Conservation (phyloP, 2,329 filamentous ascomycete species). For the Tolypocladium ovalisporum region DNA sequence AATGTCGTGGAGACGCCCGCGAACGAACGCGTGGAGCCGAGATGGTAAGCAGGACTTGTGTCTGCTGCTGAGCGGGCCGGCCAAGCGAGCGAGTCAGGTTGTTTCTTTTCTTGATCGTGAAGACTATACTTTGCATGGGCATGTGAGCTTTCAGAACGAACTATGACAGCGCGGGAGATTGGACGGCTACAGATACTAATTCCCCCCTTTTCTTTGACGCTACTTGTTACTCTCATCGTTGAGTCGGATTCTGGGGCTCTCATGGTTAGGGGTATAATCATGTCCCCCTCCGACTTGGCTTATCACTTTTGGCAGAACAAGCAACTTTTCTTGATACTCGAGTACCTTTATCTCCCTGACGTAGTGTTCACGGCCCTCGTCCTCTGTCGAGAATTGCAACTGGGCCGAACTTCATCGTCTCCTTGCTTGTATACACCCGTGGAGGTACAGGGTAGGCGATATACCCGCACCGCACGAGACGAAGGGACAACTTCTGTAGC, state of each 20-base stretch:
- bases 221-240: neutral
- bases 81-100: neutral
- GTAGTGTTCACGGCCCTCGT: neutral
- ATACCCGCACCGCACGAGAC: neutral
- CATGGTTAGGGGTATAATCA: too few relatives aligned
- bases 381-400: neutral
- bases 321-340: too few relatives aligned
- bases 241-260: neutral
- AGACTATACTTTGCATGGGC: neutral
- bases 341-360: neutral
- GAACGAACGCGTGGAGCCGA: constrained; percentile 17
- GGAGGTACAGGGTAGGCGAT: neutral
- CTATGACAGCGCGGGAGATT: neutral
- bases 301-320: neutral
- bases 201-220: too few relatives aligned
- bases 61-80: neutral
- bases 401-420: neutral
- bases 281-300: too few relatives aligned
- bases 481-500: too few relatives aligned
- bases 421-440: neutral
- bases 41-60: constrained; percentile 13
- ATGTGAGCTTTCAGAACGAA: neutral
- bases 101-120: neutral
- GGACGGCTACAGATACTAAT: neutral
- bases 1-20: constrained; percentile 48